Evolutionary conservation across 148 eudicot genomes (phyloP), one percentile per base, ranked within the genome.

Genomic region (Camellia sinensis): DNA sequence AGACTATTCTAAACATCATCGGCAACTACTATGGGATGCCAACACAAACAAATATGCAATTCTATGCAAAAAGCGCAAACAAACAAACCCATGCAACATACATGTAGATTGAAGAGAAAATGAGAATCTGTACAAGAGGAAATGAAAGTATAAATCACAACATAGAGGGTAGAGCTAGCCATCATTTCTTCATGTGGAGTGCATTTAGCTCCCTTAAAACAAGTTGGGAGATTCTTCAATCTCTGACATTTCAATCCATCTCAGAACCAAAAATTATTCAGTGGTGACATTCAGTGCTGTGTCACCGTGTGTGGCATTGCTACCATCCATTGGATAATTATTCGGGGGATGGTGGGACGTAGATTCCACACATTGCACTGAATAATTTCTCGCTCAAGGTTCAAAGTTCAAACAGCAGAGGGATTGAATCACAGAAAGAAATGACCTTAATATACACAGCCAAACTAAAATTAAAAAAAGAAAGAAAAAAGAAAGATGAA

Each of bases 381-480:
- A 29, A 29, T 29, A 29, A 29, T 29, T 29, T 29, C 37, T 29
- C 22, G 22, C 21, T 11, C 60, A 46, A 67, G 41, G 62, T 48
- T 37, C 40, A 29, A 50, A 50, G 46, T 46, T 46, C 57, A 69
- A 69, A 17, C 29, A 19, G 65, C 22, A 11, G 29, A 61, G 43
- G 37, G 57, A 41, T 19, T 56, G 65, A 71, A 11, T 14, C 29
- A 65, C 48, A 2, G 11, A 76, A 41, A 43, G 53, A 76, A 60
- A 46, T 44, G 43, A 21, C 44, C 40, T 75, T 9, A 60, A 44
- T 76, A n/a, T 62, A 46, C 79, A 62, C 52, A 12, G 19, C 79
- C 40, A 62, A 62, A 43, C 79, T 46, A 52, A 76, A 76, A 46
- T 15, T 13, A 21, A 22, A 59, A 76, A 50, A 57, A 61, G 10